A percentile compares a stretch with the other conserved stretches of the same genome.
These are phyloP conservation scores for Fallopia convolvulus DNA, from an alignment of 148 eudicot species.

Conservation along the genomic window DNA sequence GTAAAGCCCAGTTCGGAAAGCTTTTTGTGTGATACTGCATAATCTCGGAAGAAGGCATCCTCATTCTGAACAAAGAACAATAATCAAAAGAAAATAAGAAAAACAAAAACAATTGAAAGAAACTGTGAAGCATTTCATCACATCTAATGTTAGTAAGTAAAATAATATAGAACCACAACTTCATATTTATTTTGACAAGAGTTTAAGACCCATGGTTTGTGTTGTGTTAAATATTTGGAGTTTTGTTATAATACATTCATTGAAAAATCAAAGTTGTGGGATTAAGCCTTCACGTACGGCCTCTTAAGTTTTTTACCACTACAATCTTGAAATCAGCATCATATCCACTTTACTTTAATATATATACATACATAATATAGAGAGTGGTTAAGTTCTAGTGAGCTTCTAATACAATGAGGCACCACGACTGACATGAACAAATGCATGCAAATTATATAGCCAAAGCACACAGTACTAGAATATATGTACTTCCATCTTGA, in stretches of 20 bases:
- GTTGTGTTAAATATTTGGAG: neutral
- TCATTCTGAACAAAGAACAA: slow-evolving; percentile 51
- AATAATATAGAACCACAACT: neutral
- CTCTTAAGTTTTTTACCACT: neutral
- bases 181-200: neutral
- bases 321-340: neutral
- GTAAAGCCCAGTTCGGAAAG: slow-evolving; percentile 85
- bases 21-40: slow-evolving; percentile 82
- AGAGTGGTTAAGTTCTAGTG: neutral
- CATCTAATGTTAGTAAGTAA: neutral
- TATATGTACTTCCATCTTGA: neutral
- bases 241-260: neutral
- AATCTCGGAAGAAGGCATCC: slow-evolving; percentile 81
- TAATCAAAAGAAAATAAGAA: neutral
- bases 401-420: neutral
- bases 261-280: neutral
- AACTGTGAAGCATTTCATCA: neutral
- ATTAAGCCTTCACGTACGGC: neutral
- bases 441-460: neutral
- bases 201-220: neutral
- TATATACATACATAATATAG: too few species aligned
- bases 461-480: neutral
- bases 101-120: neutral
- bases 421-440: neutral
- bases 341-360: too few species aligned